A percentile compares a stretch with the other conserved stretches of the same genome.
phyloP scores from a whole-genome alignment of 352 stramenopile genomes.

The Nothophytophthora sp. region DNA sequence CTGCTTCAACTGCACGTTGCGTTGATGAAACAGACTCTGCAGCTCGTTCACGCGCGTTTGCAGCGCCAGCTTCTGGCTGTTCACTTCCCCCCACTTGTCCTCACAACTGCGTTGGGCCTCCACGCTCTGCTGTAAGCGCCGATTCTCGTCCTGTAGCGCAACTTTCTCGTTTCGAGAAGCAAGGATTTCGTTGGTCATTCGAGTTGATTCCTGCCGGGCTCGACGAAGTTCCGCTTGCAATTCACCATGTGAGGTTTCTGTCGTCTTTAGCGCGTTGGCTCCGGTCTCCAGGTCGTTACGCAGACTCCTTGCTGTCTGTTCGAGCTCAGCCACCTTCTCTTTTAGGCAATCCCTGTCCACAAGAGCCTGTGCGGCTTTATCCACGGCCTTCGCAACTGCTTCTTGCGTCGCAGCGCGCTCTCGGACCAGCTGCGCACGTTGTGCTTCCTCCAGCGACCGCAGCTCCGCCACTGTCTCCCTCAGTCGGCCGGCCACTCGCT shows the following conservation, averaged over 20 bases:
- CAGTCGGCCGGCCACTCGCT: conserved; percentile 10
- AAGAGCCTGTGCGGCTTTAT: conserved; percentile 40
- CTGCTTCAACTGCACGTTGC: conserved; percentile 10
- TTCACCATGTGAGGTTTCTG: background rate
- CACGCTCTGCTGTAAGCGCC: conserved; percentile 15
- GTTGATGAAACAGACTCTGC: conserved; percentile 4
- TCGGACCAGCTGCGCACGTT: conserved; percentile 15
- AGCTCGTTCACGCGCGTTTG: conserved; percentile 6
- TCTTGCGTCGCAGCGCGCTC: conserved; percentile 26
- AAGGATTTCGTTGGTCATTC: background rate
- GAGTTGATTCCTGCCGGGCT: background rate
- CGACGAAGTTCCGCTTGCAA: conserved; percentile 13
- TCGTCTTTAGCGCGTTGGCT: conserved; percentile 1
- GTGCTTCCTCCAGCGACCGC: conserved; percentile 6
- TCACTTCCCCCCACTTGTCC: conserved; percentile 4
- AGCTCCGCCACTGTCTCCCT: conserved; percentile 1
- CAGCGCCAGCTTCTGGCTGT: conserved; percentile 3
- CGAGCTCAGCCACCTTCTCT: conserved; percentile 1
- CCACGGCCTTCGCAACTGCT: conserved; percentile 41
- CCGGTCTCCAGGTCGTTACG: background rate
- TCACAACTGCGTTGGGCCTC: conserved; percentile 3
- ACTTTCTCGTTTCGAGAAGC: conserved; percentile 7
- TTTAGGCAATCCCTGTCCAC: conserved; percentile 23
- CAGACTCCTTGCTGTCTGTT: conserved; percentile 6
- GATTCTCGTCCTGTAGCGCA: conserved; percentile 1